Base-by-base conservation (phyloP, 352 stramenopile genomes). In the Pythium plurisporium region DNA sequence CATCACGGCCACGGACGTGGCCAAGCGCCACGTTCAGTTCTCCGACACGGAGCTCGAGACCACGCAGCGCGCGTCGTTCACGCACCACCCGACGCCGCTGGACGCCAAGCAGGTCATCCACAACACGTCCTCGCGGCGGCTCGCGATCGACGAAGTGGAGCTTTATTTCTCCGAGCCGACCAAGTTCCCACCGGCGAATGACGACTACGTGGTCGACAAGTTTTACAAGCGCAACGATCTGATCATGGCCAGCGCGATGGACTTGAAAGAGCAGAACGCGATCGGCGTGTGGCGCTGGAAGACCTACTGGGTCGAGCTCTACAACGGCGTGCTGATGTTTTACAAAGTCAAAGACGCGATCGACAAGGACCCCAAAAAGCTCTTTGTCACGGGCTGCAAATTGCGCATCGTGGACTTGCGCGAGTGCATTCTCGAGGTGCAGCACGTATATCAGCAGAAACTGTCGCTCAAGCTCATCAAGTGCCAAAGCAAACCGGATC, bases 301-400 rank as follows among this genome's bases (percentile, higher is more conserved):
- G 34, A 56, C 42, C 7, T 77, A 65, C 52, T 89, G 79, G 79
- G 77, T 73, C 25, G 82, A 91, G 53, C 64, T 91, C 31, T 86
- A 82, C 56, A 77, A 81, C 47, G 76, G 79, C 37, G 74, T 91
- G 26, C 41, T 91, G 40, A 74, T 89, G 45, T 55, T 89, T 30
- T 67, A 81, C 49, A 77, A 71, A 41, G 73, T 63, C 30, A 81
- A 74, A 42, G 74, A 86, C 46, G 72, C 70, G n/a, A 68, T 84
- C 22, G 73, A 82, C 45, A 72, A 69, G 31, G 86, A 86, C 53
- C 73, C 77, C 41, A 72, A 68, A 22, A 54, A 87, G 25, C 2
- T 59, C 19, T 48, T 66, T 23, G 73, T 90, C 7, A 65, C 60
- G 2, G 65, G 68, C 14, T 76, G 74, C 51, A 62, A 64, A 29